phyloP scores from a whole-genome alignment of 2,329 filamentous ascomycete species.

The Fusarium dimerum region DNA sequence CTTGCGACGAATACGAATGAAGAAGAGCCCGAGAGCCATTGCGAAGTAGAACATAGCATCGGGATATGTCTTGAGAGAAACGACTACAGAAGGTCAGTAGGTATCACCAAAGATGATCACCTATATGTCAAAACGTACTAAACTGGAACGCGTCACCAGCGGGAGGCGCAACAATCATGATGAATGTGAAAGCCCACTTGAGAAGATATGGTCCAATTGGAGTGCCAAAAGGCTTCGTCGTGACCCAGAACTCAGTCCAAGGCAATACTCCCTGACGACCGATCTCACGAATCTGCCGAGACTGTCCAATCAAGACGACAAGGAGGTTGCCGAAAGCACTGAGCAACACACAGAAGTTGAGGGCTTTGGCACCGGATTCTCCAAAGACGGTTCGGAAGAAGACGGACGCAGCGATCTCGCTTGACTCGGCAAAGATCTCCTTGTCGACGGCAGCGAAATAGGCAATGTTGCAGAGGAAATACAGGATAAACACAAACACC shows the following conservation, averaged over 20 bases:
- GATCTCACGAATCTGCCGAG: conserved; percentile 59
- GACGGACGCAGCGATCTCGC: conserved; percentile 54
- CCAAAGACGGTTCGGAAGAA: conserved; percentile 64
- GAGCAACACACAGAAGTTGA: conserved; percentile 60
- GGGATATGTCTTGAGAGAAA: conserved; percentile 61
- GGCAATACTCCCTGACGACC: conserved; percentile 64
- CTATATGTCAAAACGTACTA: conserved; percentile 33
- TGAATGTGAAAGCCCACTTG: conserved; percentile 56
- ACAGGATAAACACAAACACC: conserved; percentile 51
- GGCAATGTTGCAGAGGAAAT: conserved; percentile 59
- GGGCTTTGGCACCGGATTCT: conserved; percentile 44
- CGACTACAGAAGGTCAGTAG: conserved; percentile 45
- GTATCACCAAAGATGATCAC: background rate
- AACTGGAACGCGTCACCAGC: conserved; percentile 67
- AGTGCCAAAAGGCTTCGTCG: conserved; percentile 63
- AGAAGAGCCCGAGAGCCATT: conserved; percentile 57
- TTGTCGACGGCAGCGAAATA: conserved; percentile 60
- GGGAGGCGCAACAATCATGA: conserved; percentile 62
- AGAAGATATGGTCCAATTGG: conserved; percentile 59
- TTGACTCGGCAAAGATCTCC: conserved; percentile 50
- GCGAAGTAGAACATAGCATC: conserved; percentile 57
- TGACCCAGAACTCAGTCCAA: conserved; percentile 59
- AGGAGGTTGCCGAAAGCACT: conserved; percentile 61
- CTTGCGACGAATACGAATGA: conserved; percentile 57
- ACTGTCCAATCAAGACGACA: conserved; percentile 54